A percentile compares a stretch with the other conserved stretches of the same genome.
phyloP scores from a whole-genome alignment of 305 asterid genomes.

The Andrographis paniculata region DNA sequence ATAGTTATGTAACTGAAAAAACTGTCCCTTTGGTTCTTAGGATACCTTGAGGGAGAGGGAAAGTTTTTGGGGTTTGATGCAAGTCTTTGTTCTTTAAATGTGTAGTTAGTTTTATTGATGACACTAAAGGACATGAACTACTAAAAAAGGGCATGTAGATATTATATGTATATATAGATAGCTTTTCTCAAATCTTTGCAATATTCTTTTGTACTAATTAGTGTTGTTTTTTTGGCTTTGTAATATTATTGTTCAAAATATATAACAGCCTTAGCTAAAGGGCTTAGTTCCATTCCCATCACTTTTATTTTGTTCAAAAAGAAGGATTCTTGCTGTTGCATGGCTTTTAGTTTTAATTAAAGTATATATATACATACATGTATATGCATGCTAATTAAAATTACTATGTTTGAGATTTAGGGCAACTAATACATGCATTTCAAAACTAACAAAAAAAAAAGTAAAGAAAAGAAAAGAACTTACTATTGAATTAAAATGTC shows the following conservation, averaged over 20 bases:
- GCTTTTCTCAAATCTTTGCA: constrained; percentile 26
- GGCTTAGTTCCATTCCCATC: constrained; percentile 16
- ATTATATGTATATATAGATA: too few relatives aligned
- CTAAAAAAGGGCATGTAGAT: constrained; percentile 8
- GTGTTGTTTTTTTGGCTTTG: constrained; percentile 10
- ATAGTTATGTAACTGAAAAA: constrained; percentile 18
- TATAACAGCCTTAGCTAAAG: constrained; percentile 21
- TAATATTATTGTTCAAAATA: constrained; percentile 19
- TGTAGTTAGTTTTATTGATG: constrained; percentile 10
- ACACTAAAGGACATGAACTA: constrained; percentile 22
- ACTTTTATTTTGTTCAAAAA: constrained; percentile 26
- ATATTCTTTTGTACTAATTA: constrained; percentile 22
- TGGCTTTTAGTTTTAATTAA: constrained; percentile 23
- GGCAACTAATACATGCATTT: too few relatives aligned
- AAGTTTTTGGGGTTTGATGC: constrained; percentile 22
- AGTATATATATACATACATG: too few relatives aligned
- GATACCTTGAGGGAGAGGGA: constrained; percentile 23
- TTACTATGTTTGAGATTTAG: too few relatives aligned
- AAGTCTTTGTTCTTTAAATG: constrained; percentile 2
- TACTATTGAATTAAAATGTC: too few relatives aligned
- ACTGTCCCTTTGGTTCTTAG: constrained; percentile 30
- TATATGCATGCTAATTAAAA: too few relatives aligned
- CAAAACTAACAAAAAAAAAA: too few relatives aligned
- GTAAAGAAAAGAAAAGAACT: too few relatives aligned
- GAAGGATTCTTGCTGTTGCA: constrained; percentile 26